Base-by-base conservation (phyloP, 768 basidiomycete genomes). In the Holtermanniella nyarrowii region DNA sequence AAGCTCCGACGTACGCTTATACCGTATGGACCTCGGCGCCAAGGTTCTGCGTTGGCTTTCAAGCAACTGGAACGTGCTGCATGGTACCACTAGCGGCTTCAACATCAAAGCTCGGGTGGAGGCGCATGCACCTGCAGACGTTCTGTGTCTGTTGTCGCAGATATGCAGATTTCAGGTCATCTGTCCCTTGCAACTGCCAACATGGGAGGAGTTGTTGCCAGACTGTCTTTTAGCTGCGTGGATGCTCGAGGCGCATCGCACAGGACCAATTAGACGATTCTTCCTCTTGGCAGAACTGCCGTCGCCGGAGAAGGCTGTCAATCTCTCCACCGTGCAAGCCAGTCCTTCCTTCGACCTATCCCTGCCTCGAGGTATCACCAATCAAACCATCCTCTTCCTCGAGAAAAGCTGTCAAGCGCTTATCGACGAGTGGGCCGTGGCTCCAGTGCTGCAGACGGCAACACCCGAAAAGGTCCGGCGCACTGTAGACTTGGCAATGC, bases 11-110 rank as follows among this genome's bases (percentile, higher is more conserved):
- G 83, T 85, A 52, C 78, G 84, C 18, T 72, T 96, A 14, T 87
- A 87, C 71, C 80, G 84, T 14, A 79, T 89, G 78, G 82, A 82
- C 24, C 73, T 93, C n/a, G 84, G 88, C 66, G 87, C 88, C 65
- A 87, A 88, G 65, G 82, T 86, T 3, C 66, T 90, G 14, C 77
- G 74, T 48, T 95, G 93, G 90, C 71, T 95, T 26, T 70, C 79
- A 13, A 84, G 84, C 53, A 78, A 76, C 43, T 93, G 88, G 85
- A 72, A 70, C 27, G 67, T 78, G 11, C 64, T 74, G n/a, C 65
- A 74, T 67, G 67, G 69, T 31, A 71, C 77, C 12, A 72, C 62
- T 58, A 74, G 68, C 63, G 72, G 70, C 16, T 63, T 71, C 46
- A 62, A 69, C 49, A 68, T 65, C 43, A 71, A 67, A 44, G 67